Base-by-base conservation (phyloP, 179 eudicot species). In the Corrigiola litoralis region DNA sequence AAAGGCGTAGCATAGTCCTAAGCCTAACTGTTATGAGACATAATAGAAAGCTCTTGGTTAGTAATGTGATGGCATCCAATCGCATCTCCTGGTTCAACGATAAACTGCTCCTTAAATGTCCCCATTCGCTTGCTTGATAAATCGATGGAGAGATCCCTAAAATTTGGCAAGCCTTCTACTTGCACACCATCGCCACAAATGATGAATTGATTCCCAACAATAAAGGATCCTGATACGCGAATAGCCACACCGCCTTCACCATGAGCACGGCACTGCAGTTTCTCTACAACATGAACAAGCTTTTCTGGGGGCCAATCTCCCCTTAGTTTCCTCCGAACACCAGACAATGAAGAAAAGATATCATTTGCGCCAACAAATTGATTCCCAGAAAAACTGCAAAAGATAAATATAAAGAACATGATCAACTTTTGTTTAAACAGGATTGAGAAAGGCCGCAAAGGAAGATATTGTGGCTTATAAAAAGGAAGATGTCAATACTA, bases 171-270 rank as follows among this genome's bases (percentile, higher is more conserved):
- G 23, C 94, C 99, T 73, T 94, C 97, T 9, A 82, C 97, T 77
- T 85, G 90, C 42, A 94, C 73, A 14, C 97, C 99, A 47, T 94
- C 97, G 23, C 99, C 99, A 73, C 99, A 94, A 23, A 94, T 88
- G 49, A 90, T 71, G 56, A 90, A 87, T 55, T 87, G 99, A 52
- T 85, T 90, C 24, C 97, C 99, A 24, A 84, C 72, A 20, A 90
- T 85, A 59, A 87, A 86, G 6, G 97, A 90, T 14, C 99, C 99
- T 0, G 87, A 85, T 21, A 80, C 95, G 61, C 97, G 95, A 10
- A 90, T 83, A 56, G 95, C 94, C 46, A 92, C 73, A 12, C 97
- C 95, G n/a, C 84, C 86, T 73, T 72, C 61, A 65, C 91, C 89
- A 65, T 94, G 83, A 69, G 89, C 82, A 42, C 91, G 90, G 48